Evolutionary conservation across 345 rosid species (phyloP).

Genomic region (Lepidium didymum): DNA sequence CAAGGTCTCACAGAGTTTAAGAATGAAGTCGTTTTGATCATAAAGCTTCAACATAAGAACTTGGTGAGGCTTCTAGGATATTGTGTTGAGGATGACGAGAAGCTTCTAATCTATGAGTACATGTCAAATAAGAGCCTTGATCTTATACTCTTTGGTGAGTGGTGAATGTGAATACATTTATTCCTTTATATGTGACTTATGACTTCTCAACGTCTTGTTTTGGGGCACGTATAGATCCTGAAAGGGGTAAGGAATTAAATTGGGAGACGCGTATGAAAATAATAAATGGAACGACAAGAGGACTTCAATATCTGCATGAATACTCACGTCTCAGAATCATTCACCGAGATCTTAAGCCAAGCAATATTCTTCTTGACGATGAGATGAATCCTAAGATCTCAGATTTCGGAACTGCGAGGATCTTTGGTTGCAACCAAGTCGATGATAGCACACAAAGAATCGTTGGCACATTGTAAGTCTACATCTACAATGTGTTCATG

Average conservation of each 20-base stretch:
- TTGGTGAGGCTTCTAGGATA: neutral
- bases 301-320: slow-evolving; percentile 7
- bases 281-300: neutral
- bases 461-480: neutral
- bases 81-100: neutral
- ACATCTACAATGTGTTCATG: neutral
- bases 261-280: slow-evolving; percentile 1
- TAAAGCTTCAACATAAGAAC: slow-evolving; percentile 4
- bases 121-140: slow-evolving; percentile 15
- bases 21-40: slow-evolving; percentile 5
- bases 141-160: slow-evolving; percentile 1
- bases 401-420: slow-evolving; percentile 2
- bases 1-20: neutral
- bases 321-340: slow-evolving; percentile 11
- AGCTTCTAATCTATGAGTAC: slow-evolving; percentile 12
- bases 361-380: neutral
- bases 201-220: neutral
- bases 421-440: neutral
- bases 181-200: too few species aligned
- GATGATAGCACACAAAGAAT: slow-evolving; percentile 1
- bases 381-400: slow-evolving; percentile 4
- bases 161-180: too few species aligned
- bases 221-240: neutral
- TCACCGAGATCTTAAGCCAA: slow-evolving; percentile 6
- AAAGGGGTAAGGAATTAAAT: neutral